These are phyloP conservation scores for Trametes cinnabarina DNA, from an alignment of 768 basidiomycete genomes.

Conservation along the genomic window DNA sequence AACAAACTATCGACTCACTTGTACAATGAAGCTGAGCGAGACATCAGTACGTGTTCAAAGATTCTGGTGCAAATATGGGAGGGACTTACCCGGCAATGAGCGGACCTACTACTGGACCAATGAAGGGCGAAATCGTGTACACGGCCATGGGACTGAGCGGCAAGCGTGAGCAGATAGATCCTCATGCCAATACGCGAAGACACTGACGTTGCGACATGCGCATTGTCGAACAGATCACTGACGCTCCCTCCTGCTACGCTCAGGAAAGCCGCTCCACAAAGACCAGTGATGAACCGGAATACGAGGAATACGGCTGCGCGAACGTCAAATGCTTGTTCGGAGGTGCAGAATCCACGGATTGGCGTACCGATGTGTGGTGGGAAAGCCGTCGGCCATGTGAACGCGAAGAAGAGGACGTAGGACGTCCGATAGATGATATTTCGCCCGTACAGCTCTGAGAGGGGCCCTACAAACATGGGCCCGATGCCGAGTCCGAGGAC, in stretches of 20 bases:
- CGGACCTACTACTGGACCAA: slow-evolving; percentile 58
- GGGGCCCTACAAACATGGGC: slow-evolving; percentile 35
- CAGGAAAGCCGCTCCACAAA: slow-evolving; percentile 56
- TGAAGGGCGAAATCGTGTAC: slow-evolving; percentile 53
- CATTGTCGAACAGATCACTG: slow-evolving; percentile 54
- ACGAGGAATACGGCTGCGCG: slow-evolving; percentile 55
- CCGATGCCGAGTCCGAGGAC: slow-evolving; percentile 38
- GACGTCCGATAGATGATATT: slow-evolving; percentile 62
- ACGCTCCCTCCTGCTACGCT: slow-evolving; percentile 62
- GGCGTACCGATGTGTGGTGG: slow-evolving; percentile 59
- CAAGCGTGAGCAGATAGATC: slow-evolving; percentile 5
- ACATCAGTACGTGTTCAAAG: neutral
- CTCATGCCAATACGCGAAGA: neutral
- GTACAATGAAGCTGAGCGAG: slow-evolving; percentile 60
- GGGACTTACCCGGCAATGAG: slow-evolving; percentile 53
- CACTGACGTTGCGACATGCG: slow-evolving; percentile 57
- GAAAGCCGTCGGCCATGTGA: slow-evolving; percentile 74
- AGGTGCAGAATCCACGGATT: neutral
- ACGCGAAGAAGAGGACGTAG: slow-evolving; percentile 57
- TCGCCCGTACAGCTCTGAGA: slow-evolving; percentile 54
- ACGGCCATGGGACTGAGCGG: slow-evolving; percentile 51
- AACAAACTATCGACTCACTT: slow-evolving; percentile 18
- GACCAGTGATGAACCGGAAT: slow-evolving; percentile 57
- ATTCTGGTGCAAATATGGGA: neutral
- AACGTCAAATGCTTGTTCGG: neutral